These are phyloP conservation scores for Hypoxylon intermedium DNA, from an alignment of 495 filamentous ascomycete genomes.

Conservation along the genomic window DNA sequence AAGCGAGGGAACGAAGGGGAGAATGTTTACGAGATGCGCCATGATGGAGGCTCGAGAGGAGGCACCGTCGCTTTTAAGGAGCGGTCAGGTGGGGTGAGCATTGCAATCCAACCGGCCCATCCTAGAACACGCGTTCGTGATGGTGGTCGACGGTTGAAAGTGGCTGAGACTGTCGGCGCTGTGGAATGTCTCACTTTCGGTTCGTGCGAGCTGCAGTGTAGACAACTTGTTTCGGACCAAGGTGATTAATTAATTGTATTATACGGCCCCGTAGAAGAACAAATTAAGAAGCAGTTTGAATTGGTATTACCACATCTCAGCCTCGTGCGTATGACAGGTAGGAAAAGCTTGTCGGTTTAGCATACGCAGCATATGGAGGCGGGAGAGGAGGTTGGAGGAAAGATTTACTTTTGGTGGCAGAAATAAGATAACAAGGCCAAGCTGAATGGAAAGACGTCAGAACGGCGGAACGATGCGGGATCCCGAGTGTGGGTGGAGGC, in stretches of 20 bases:
- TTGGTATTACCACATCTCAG: too few species aligned
- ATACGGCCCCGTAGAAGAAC: neutral
- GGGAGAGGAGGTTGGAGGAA: neutral
- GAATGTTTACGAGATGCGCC: constrained; percentile 31
- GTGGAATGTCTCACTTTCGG: too few species aligned
- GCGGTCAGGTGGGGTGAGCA: constrained; percentile 4
- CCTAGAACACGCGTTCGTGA: too few species aligned
- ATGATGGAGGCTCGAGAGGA: constrained; percentile 28
- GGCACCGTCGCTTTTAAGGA: constrained; percentile 8
- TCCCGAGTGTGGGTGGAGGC: neutral
- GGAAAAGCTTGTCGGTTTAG: too few species aligned
- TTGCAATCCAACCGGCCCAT: constrained; percentile 10
- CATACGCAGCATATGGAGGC: neutral
- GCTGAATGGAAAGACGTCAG: constrained; percentile 9
- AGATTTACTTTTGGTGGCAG: too few species aligned
- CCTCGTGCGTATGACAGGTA: too few species aligned
- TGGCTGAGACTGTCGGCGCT: too few species aligned
- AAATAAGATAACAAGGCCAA: neutral
- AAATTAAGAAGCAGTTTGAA: too few species aligned
- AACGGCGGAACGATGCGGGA: constrained; percentile 13
- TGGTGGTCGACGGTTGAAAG: too few species aligned
- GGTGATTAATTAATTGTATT: neutral
- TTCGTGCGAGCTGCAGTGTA: neutral
- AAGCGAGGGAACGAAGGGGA: constrained; percentile 24
- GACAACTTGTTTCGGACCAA: neutral